Conservation (phyloP, 2,329 filamentous ascomycete genomes). For the Cladosporium sphaerospermum region DNA sequence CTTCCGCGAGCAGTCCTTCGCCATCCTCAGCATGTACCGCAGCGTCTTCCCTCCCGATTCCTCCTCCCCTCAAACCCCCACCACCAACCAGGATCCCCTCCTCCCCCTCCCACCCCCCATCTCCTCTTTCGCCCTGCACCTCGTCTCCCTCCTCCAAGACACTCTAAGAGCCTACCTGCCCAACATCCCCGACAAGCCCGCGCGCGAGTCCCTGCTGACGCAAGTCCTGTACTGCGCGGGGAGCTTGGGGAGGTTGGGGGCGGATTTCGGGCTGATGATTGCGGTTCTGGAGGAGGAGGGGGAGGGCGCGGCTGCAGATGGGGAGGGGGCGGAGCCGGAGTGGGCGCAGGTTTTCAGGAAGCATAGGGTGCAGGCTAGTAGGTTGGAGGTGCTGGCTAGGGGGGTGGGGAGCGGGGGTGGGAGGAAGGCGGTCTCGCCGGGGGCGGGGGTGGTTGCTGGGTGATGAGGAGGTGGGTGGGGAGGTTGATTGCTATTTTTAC, state of each 20-base stretch:
- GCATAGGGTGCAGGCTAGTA: conserved; percentile 73
- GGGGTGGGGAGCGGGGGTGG: conserved; percentile 23
- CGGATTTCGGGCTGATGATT: conserved; percentile 86
- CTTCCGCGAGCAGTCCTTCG: conserved; percentile 95
- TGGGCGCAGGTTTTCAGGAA: conserved; percentile 89
- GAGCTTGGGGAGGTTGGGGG: conserved; percentile 80
- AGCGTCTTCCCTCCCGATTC: conserved; percentile 70
- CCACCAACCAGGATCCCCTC: conserved; percentile 21
- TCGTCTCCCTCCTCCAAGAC: conserved; percentile 73
- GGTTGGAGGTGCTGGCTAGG: conserved; percentile 29
- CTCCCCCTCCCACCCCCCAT: conserved; percentile 66
- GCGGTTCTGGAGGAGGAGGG: conserved; percentile 52
- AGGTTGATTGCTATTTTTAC: too few relatives aligned
- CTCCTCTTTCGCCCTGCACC: conserved; percentile 75
- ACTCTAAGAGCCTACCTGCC: conserved; percentile 73
- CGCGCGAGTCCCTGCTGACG: conserved; percentile 80
- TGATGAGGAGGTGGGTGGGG: not conserved
- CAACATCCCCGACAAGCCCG: conserved; percentile 70
- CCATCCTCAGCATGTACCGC: conserved; percentile 88
- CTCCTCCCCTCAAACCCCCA: not conserved
- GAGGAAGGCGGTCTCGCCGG: conserved; percentile 29
- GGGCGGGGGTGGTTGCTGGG: conserved; percentile 8
- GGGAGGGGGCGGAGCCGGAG: conserved; percentile 55
- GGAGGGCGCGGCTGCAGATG: conserved; percentile 39
- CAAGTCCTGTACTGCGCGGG: conserved; percentile 91